Evolutionary conservation across 2,329 filamentous ascomycete species (phyloP), one percentile per base, ranked within the genome.

Genomic region (Talaromyces pinophilus): DNA sequence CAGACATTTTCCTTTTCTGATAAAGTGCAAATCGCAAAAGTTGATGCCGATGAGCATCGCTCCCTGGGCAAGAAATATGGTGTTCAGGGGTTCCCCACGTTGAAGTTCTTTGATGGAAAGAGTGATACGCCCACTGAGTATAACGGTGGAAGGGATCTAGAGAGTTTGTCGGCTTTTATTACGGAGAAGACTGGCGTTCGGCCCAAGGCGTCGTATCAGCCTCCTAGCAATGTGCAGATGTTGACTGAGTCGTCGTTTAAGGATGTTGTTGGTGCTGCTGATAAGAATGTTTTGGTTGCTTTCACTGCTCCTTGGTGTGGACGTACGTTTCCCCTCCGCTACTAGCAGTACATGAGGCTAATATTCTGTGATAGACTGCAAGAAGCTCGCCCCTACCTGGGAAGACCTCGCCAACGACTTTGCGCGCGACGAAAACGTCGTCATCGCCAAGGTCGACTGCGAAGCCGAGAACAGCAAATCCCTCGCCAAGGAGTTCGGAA

Each of bases 281-380:
- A 96, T 70, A 93, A 96, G 86, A 85, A 96, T 80, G 92, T 96
- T 22, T 81, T 99, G 64, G 93, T 99, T 77, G 93, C 96, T 55
- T 99, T 99, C 81, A 99, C 96, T 72, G 94, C 95, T 63, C 93
- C 95, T 63, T 98, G 94, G 95, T 99, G 95, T 81, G 94, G 94
- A 79, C 94, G 95, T 98, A 87, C 82, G 93, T 71, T 59, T 48
- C 22, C 42, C 33, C 3, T 25, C 25, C 25, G 25, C 25, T 25
- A 25, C 25, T 25, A 25, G 25, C 3, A 25, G 25, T 25, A 25
- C 25, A 25, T 25, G 25, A 25, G 25, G 25, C 25, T 25, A 25
- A 57, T 25, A 8, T 10, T 38, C 2, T 35, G 35, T 38, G n/a
- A n/a, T 77, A 97, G 95, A 99, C 87, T 99, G 95, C 91, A 99